Evolutionary conservation across 2,329 filamentous ascomycete species (phyloP).

Genomic region (Drechslera avenae): DNA sequence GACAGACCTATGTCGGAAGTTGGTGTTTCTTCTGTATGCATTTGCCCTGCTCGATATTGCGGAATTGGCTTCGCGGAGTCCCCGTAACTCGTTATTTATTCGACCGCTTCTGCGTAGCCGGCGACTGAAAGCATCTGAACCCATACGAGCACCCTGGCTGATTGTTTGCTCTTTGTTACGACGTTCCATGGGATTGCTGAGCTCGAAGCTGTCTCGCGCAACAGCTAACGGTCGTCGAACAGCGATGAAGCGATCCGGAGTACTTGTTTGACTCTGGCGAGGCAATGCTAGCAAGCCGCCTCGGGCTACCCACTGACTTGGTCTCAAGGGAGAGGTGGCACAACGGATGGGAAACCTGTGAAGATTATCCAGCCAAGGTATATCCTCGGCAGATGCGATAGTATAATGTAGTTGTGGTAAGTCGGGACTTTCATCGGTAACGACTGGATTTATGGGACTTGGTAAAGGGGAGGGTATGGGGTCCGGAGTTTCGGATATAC

Average conservation of each 20-base stretch:
- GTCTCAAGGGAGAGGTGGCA: conserved; percentile 40
- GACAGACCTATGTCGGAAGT: conserved; percentile 30
- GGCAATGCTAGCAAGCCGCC: conserved; percentile 29
- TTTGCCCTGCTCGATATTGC: conserved; percentile 28
- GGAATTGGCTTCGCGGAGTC: conserved; percentile 41
- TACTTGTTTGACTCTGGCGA: conserved; percentile 32
- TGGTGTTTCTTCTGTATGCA: conserved; percentile 23
- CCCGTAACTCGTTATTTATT: conserved; percentile 40
- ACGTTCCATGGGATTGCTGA: conserved; percentile 56
- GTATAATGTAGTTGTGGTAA: not conserved
- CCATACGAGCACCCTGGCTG: conserved; percentile 50
- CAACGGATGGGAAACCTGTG: conserved; percentile 24
- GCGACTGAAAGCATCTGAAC: conserved; percentile 61
- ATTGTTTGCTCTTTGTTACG: conserved; percentile 56
- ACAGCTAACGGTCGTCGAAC: conserved; percentile 50
- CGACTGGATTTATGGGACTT: not conserved
- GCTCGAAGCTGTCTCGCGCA: conserved; percentile 57
- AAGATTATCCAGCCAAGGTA: conserved; percentile 8
- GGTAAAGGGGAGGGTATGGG: conserved; percentile 5
- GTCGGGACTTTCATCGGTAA: not conserved
- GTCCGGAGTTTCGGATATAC: conserved; percentile 2
- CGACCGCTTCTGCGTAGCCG: conserved; percentile 41
- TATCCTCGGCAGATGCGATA: not conserved
- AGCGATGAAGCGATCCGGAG: conserved; percentile 65
- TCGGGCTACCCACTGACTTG: conserved; percentile 38